phyloP scores from a whole-genome alignment of 23 red algal genomes.

The Cyanidioschyzon merolae region DNA sequence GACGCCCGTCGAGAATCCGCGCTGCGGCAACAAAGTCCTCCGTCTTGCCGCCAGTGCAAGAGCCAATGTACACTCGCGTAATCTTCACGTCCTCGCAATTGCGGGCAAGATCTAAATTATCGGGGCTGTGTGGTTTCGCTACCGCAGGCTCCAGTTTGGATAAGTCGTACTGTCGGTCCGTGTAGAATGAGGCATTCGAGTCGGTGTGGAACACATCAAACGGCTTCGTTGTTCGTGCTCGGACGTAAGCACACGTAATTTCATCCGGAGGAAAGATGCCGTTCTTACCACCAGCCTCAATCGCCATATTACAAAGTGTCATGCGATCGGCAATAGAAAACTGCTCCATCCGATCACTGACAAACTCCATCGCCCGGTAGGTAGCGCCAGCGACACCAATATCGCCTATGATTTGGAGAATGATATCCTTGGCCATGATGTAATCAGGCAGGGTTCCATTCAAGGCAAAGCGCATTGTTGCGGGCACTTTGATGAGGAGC shows the following conservation, averaged over 20 bases:
- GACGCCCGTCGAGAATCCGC: conserved; percentile 67
- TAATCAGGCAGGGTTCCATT: conserved; percentile 88
- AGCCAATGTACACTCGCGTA: conserved; percentile 87
- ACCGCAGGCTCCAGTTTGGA: conserved; percentile 74
- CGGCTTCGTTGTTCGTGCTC: conserved; percentile 34
- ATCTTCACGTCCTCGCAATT: conserved; percentile 60
- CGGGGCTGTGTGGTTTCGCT: conserved; percentile 92
- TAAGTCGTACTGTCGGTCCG: conserved; percentile 57
- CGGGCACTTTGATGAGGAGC: conserved; percentile 87
- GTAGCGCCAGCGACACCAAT: conserved; percentile 90
- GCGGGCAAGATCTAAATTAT: conserved; percentile 77
- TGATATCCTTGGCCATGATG: conserved; percentile 85
- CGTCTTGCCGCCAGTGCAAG: conserved; percentile 94
- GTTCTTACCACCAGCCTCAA: conserved; percentile 98
- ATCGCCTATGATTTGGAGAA: conserved; percentile 91
- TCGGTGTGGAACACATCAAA: conserved; percentile 57
- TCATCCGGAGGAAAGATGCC: conserved; percentile 70
- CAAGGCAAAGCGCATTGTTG: conserved; percentile 79
- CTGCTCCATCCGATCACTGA: conserved; percentile 48
- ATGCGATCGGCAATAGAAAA: conserved; percentile 89
- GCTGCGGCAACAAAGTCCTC: conserved; percentile 97
- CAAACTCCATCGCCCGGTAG: conserved; percentile 94
- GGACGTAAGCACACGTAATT: conserved; percentile 51
- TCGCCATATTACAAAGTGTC: conserved; percentile 99
- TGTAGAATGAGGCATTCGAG: conserved; percentile 40